Base-by-base conservation (phyloP, 169 alveolate species). In the Plasmodium inui region DNA sequence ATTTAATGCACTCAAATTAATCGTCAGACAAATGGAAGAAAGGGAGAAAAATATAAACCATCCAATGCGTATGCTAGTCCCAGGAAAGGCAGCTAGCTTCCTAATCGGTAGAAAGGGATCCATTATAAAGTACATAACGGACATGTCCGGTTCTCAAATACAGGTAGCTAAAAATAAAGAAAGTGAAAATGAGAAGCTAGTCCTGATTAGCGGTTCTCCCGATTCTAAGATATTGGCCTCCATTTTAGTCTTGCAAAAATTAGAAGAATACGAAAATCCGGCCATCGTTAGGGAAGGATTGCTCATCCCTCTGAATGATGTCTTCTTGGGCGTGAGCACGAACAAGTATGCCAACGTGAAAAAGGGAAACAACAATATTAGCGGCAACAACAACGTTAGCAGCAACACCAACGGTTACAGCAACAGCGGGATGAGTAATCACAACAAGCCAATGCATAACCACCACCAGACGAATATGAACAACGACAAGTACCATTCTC, bases 41-140 rank as follows among this genome's bases (percentile, higher is more conserved):
- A 86, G 93, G 55, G 93, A 86, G 55, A 86, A 86, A 74, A 86
- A 86, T 70, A 86, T 86, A 14, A 86, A 86, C 44, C 79, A 86
- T 17, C 81, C 93, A 3, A 86, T 86, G 93, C 93, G 93, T 86
- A 86, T 86, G 93, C 67, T 86, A 32, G 93, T 86, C 26, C 93
- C 93, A 19, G 93, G 93, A 32, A 86, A 86, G 70, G 93, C 93
- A 50, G 93, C 93, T 86, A 86, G 93, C 82, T 86, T 86, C 80
- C 44, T 86, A 53, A 86, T 86, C 34, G 93, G 93, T 74, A 73
- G 85, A 76, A 86, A 86, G 80, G 93, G 93, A 5, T 86, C 93
- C 22, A 86, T 86, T 34, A 86, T 86, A 28, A 86, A 86, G 34
- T 86, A 86, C 37, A 86, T 86, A 12, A 86, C 93, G 37, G 93